Conservation (phyloP, 2,329 filamentous ascomycete species). For the Microdochium trichocladiopsis region DNA sequence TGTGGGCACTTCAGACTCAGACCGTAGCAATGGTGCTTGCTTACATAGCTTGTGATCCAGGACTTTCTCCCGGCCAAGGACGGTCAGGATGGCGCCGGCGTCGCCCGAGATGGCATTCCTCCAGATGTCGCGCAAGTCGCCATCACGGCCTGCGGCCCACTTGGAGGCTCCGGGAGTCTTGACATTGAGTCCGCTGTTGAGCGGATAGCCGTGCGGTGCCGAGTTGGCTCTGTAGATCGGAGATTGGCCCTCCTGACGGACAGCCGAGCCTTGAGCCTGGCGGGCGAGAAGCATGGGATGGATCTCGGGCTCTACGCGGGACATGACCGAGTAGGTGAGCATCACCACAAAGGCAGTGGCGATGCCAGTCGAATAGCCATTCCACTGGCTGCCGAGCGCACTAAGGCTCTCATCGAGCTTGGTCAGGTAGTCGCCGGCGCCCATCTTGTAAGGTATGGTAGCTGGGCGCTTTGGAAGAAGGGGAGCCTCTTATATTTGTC, state of each 20-base stretch:
- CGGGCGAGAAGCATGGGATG: slow-evolving; percentile 87
- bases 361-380: slow-evolving; percentile 69
- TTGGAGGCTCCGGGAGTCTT: slow-evolving; percentile 73
- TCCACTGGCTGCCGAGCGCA: slow-evolving; percentile 71
- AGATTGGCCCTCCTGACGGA: slow-evolving; percentile 79
- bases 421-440: slow-evolving; percentile 36
- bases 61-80: slow-evolving; percentile 68
- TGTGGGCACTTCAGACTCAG: background rate
- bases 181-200: slow-evolving; percentile 72
- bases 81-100: slow-evolving; percentile 69
- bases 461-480: background rate
- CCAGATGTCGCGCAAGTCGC: slow-evolving; percentile 91
- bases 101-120: slow-evolving; percentile 61
- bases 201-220: slow-evolving; percentile 75
- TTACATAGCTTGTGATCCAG: slow-evolving; percentile 63
- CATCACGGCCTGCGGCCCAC: slow-evolving; percentile 77
- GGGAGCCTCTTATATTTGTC: no score
- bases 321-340: slow-evolving; percentile 64
- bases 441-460: background rate
- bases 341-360: slow-evolving; percentile 59
- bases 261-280: slow-evolving; percentile 70
- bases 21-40: slow-evolving; percentile 4
- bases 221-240: slow-evolving; percentile 79
- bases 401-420: slow-evolving; percentile 67
- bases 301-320: slow-evolving; percentile 74